Percentiles rank a stretch among this genome's conserved stretches.
These are phyloP conservation scores for Globisporangium radiosum DNA, from an alignment of 352 stramenopile genomes.

Conservation along the genomic window DNA sequence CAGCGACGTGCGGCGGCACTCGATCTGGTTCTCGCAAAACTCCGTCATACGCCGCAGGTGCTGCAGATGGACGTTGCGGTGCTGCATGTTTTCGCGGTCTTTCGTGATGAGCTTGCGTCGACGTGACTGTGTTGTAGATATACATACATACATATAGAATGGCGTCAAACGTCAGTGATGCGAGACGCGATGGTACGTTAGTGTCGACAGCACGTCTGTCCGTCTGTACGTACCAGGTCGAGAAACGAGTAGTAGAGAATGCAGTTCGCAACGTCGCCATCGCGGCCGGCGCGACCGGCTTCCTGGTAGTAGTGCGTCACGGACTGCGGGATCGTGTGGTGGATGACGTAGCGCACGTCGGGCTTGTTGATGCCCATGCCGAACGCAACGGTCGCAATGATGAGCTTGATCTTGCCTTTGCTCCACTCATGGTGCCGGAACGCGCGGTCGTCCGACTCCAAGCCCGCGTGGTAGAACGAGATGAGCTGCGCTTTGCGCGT, in stretches of 20 bases:
- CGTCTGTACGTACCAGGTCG: constrained; percentile 47
- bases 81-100: constrained; percentile 69
- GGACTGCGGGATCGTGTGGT: constrained; percentile 84
- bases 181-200: too few relatives aligned
- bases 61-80: constrained; percentile 78
- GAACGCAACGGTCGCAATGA: constrained; percentile 84
- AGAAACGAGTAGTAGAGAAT: constrained; percentile 85
- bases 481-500: constrained; percentile 65
- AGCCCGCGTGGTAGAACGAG: constrained; percentile 77
- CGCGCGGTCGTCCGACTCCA: constrained; percentile 72
- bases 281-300: constrained; percentile 73
- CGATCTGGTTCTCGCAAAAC: constrained; percentile 86
- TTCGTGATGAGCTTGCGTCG: constrained; percentile 75
- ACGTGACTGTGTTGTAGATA: constrained; percentile 26
- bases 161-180: too few relatives aligned
- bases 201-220: not conserved
- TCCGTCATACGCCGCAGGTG: constrained; percentile 80
- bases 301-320: constrained; percentile 90
- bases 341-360: constrained; percentile 86
- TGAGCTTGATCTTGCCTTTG: constrained; percentile 87
- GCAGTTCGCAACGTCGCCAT: constrained; percentile 77
- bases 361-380: constrained; percentile 90
- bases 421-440: constrained; percentile 82
- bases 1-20: constrained; percentile 75
- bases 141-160: too few relatives aligned